Base-by-base conservation (phyloP, 164 flowering plant species). In the Magnolia kwangsiensis region DNA sequence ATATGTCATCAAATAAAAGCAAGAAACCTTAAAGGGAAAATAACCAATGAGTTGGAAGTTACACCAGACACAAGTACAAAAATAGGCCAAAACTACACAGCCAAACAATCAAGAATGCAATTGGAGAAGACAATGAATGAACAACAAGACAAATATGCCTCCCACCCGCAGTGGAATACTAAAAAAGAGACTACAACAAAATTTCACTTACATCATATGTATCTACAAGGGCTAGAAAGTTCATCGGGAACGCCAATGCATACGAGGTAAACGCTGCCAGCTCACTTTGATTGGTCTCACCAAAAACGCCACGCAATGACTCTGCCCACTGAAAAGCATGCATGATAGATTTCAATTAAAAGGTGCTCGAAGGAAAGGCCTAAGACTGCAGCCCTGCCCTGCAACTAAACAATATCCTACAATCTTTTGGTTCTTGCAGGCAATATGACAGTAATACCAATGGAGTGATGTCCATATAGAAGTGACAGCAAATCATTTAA, bases 241-340 rank as follows among this genome's bases (percentile, higher is more conserved):
- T 87, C 37, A 69, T 77, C 7, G 99, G 99, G 72, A 94, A 94
- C 61, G 99, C 98, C 87, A 96, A 83, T 20, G 98, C 99, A 85
- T 96, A 96, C 14, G 99, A 96, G n/a, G 87, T 87, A 81, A 96
- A 96, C 69, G 99, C 99, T 77, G 98, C 98, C 74, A 96, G 82
- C 85, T 96, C 99, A 72, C 99, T 96, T 81, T 90, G 96, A 85
- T 94, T 96, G 64, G 98, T 96, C 87, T 94, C 99, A 70, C 94
- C 91, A 83, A 92, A 93, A 81, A 77, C 81, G 74, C 91, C 96
- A 74, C 78, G 84, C 21, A 89, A 82, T 74, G 89, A 84, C 63
- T 72, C 63, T 78, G 89, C 83, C 89, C 89, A 77, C 98, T 94
- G 93, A 75, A 84, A 76, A 74, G 19, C 1, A 55, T 13, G 19